Conservation (phyloP, 2,329 filamentous ascomycete species). For the Sclerotinia trifoliorum region DNA sequence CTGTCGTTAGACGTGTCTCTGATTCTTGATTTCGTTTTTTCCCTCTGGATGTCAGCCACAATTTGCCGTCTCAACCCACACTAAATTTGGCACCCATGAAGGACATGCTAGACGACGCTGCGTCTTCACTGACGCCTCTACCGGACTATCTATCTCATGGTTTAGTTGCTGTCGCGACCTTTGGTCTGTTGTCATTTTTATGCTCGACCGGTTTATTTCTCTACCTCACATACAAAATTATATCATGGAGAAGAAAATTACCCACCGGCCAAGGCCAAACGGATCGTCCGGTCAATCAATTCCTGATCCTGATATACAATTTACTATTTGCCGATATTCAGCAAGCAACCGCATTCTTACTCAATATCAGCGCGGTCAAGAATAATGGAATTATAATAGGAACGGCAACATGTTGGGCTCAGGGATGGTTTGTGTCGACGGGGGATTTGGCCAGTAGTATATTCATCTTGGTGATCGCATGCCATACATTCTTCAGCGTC, state of each 20-base stretch:
- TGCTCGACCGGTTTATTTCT: conserved; percentile 45
- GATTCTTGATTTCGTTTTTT: not conserved
- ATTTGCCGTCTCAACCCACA: not conserved
- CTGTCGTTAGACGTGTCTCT: not conserved
- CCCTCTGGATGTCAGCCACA: not conserved
- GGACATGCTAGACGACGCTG: conserved; percentile 26
- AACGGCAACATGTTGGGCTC: conserved; percentile 56
- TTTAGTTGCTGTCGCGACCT: conserved; percentile 46
- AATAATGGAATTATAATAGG: conserved; percentile 54
- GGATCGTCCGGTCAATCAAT: conserved; percentile 55
- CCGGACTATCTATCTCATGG: conserved; percentile 40
- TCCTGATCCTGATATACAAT: conserved; percentile 68
- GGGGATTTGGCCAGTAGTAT: conserved; percentile 66
- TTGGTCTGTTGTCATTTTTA: conserved; percentile 49
- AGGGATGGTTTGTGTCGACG: conserved; percentile 67
- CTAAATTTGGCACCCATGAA: not conserved
- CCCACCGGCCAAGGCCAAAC: conserved; percentile 16
- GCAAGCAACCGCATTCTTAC: conserved; percentile 61
- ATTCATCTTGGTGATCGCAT: conserved; percentile 64
- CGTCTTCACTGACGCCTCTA: conserved; percentile 34
- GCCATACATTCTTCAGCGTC: conserved; percentile 65
- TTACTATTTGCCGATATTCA: conserved; percentile 67
- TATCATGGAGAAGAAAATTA: conserved; percentile 32
- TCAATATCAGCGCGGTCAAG: conserved; percentile 60
- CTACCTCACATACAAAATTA: conserved; percentile 43